Base-by-base conservation (phyloP, 2,329 filamentous ascomycete genomes). In the Massarina eburnea region DNA sequence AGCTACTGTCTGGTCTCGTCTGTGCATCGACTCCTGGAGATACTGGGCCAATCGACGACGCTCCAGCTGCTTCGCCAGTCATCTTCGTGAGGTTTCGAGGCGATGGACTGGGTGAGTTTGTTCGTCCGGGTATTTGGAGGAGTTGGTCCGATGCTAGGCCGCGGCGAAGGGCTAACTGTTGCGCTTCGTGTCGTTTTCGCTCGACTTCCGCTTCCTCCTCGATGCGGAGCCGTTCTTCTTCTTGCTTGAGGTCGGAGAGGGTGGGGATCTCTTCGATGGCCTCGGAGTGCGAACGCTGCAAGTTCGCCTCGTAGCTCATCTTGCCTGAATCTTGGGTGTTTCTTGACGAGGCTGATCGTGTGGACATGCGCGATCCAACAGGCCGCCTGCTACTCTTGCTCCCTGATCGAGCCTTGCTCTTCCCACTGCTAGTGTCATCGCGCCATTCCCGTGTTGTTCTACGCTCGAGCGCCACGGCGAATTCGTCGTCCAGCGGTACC, bases 401-500 rank as follows among this genome's bases (percentile, higher is more conserved):
- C 12, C 62, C 59, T 12, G 59, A 60, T 9, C 58, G 51, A 8
- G 73, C 82, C 53, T 79, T 84, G 41, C 72, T 83, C 52, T 80
- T 86, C 36, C 79, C 82, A 59, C 86, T 91, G 55, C 85, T 85
- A 36, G 81, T 80, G 60, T 90, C 87, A 45, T 94, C 90, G 14
- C 75, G 74, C 33, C 73, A 74, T 22, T 75, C 66, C 3, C 73
- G 73, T 1, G 80, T 82, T n/a, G 79, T 80, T 22, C 86, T 83
- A 41, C 87, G 82, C 49, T 91, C 85, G 50, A 96, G 77, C 3
- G 85, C 83, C 66, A 95, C 85, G 2, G 91, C 89, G 58, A 97
- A 95, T 62, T 96, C 91, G 64, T 96, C 92, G 59, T 92, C 89
- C 15, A 97, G 73, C 10, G 91, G 89, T n/a, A 96, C 83, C 1